These are phyloP conservation scores for Rhytidhysteron rufulum DNA, from an alignment of 2,329 filamentous ascomycete genomes.

Conservation along the genomic window DNA sequence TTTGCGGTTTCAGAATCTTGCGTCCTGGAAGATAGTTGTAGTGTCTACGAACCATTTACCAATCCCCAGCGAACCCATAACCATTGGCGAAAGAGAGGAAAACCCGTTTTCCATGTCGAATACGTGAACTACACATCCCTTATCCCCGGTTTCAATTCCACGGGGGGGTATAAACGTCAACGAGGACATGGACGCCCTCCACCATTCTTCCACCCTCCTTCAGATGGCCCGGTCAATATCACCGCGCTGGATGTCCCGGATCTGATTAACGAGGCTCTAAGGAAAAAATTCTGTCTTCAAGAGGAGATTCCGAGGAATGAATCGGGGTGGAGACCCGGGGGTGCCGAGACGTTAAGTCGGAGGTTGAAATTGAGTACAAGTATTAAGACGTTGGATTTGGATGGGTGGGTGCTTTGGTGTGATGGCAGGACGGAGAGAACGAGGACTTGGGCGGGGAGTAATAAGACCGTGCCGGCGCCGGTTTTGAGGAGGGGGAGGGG, in stretches of 20 bases:
- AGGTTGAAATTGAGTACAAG: conserved; percentile 15
- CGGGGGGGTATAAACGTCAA: too few relatives aligned
- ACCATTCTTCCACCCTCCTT: too few relatives aligned
- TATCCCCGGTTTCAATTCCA: not conserved
- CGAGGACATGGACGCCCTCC: too few relatives aligned
- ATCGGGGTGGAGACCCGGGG: too few relatives aligned
- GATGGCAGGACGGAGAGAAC: not conserved
- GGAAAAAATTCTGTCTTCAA: not conserved
- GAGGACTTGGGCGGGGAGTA: too few relatives aligned
- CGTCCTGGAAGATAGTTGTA: not conserved
- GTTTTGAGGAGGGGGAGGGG: too few relatives aligned
- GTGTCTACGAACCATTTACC: conserved; percentile 3
- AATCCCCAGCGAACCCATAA: not conserved
- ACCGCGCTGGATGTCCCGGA: not conserved
- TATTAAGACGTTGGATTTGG: not conserved
- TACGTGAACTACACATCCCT: conserved; percentile 1
- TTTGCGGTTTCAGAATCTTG: conserved; percentile 7
- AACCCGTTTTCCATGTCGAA: conserved; percentile 9
- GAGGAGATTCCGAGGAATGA: not conserved
- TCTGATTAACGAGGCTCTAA: not conserved
- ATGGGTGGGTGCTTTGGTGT: not conserved
- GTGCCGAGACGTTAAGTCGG: not conserved
- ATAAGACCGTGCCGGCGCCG: too few relatives aligned
- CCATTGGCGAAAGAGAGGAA: not conserved
- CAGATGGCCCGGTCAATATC: too few relatives aligned